These are phyloP conservation scores for Xylaria bambusicola DNA, from an alignment of 495 filamentous ascomycete genomes.

Conservation along the genomic window DNA sequence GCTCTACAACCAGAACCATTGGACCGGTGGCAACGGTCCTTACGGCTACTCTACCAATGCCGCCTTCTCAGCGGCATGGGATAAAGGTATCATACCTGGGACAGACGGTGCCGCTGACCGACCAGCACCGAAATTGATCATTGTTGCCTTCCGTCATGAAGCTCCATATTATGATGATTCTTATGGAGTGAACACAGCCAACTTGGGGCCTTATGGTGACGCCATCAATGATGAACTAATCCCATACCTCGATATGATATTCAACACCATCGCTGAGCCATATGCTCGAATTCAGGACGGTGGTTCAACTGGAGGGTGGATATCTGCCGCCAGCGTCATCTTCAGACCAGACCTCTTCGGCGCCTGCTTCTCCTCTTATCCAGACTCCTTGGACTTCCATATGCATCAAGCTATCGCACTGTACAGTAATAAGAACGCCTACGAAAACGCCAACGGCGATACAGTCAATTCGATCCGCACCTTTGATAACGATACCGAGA, in stretches of 20 bases:
- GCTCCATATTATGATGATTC: constrained; percentile 20
- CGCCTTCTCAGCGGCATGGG: constrained; percentile 11
- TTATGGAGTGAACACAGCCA: constrained; percentile 18
- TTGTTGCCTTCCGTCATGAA: constrained; percentile 20
- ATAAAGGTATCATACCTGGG: constrained; percentile 14
- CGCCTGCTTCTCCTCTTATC: constrained; percentile 19
- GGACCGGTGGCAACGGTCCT: constrained; percentile 12
- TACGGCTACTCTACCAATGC: constrained; percentile 6
- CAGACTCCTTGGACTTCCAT: constrained; percentile 16
- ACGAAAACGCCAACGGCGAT: constrained; percentile 6
- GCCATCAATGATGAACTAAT: constrained; percentile 18
- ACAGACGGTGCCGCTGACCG: constrained; percentile 1
- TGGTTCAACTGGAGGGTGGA: constrained; percentile 19
- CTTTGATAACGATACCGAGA: constrained; percentile 7
- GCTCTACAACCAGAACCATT: constrained; percentile 19
- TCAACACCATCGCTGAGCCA: constrained; percentile 18
- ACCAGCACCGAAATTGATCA: constrained; percentile 18
- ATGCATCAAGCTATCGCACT: constrained; percentile 15
- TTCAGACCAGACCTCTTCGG: constrained; percentile 19
- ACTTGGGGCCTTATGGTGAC: constrained; percentile 17
- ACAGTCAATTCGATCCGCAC: constrained; percentile 14
- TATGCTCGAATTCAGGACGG: constrained; percentile 19
- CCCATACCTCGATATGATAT: constrained; percentile 11
- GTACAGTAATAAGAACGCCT: constrained; percentile 20
- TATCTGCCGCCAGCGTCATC: constrained; percentile 13